phyloP scores from a whole-genome alignment of 306 rosid genomes.

The Cicer pinnatifidum region DNA sequence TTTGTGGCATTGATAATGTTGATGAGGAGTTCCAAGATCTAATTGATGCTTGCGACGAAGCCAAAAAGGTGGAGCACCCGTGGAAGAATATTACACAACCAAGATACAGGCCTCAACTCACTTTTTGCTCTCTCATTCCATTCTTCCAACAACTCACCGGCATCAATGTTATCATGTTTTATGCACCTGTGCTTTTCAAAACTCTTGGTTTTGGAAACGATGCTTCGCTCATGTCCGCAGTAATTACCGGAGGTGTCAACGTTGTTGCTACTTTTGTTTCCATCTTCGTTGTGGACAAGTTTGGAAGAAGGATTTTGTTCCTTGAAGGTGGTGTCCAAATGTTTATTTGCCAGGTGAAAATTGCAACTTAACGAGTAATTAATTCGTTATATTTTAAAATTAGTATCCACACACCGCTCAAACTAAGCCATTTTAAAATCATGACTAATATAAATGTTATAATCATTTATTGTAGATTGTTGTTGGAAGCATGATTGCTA shows the following conservation, averaged over 20 bases:
- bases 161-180: conserved; percentile 6
- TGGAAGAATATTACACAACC: not conserved
- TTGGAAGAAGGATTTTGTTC: conserved; percentile 16
- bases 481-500: no score
- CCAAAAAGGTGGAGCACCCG: not conserved
- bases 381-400: not conserved
- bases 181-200: conserved; percentile 5
- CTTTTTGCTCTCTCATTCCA: not conserved
- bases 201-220: not conserved
- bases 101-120: conserved; percentile 7
- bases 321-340: conserved; percentile 4
- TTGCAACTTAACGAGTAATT: not conserved
- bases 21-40: not conserved
- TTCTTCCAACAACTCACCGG: not conserved
- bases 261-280: not conserved
- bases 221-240: not conserved
- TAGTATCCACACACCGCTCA: not conserved
- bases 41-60: not conserved
- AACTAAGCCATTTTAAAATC: no score
- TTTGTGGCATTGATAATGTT: conserved; percentile 9
- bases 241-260: not conserved
- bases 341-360: conserved; percentile 2
- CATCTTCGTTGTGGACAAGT: not conserved
- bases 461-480: no score
- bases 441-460: no score